Evolutionary conservation across 208 protist species (phyloP).

Genomic region (Acanthamoeba royreba): DNA sequence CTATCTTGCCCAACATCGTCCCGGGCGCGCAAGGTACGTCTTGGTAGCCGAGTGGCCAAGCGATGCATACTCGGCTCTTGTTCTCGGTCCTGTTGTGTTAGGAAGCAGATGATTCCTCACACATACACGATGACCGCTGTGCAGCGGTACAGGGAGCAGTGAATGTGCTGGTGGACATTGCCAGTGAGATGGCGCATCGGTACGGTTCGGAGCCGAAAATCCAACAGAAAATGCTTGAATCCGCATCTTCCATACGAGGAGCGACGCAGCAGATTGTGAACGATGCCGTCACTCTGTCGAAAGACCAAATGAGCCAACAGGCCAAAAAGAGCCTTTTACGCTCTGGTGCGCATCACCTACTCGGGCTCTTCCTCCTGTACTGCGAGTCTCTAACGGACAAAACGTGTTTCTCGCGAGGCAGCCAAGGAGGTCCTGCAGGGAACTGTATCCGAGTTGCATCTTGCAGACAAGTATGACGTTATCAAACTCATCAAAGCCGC

Average conservation of each 20-base stretch:
- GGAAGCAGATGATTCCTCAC: not conserved
- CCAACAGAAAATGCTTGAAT: constrained; percentile 40
- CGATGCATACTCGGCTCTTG: too few relatives aligned
- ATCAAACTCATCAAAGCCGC: constrained; percentile 46
- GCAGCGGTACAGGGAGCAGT: constrained; percentile 9
- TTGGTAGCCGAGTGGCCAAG: too few relatives aligned
- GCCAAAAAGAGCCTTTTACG: not conserved
- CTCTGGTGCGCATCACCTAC: too few relatives aligned
- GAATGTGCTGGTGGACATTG: constrained; percentile 35
- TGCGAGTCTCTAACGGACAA: too few relatives aligned
- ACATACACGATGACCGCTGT: not conserved
- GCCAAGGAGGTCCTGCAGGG: constrained; percentile 40
- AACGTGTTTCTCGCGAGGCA: too few relatives aligned
- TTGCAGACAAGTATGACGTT: constrained; percentile 48
- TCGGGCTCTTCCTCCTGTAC: too few relatives aligned
- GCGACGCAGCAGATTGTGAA: constrained; percentile 39
- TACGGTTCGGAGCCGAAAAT: constrained; percentile 20
- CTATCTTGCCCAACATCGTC: constrained; percentile 11
- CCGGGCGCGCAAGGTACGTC: not conserved
- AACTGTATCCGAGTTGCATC: constrained; percentile 13
- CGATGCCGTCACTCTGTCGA: not conserved
- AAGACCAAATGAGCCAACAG: not conserved
- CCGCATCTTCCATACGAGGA: not conserved
- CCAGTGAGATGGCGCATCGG: not conserved
- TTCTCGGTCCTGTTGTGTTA: not conserved